These are phyloP conservation scores for Tubosaeta sp. DNA, from an alignment of 768 basidiomycete genomes.

Conservation along the genomic window DNA sequence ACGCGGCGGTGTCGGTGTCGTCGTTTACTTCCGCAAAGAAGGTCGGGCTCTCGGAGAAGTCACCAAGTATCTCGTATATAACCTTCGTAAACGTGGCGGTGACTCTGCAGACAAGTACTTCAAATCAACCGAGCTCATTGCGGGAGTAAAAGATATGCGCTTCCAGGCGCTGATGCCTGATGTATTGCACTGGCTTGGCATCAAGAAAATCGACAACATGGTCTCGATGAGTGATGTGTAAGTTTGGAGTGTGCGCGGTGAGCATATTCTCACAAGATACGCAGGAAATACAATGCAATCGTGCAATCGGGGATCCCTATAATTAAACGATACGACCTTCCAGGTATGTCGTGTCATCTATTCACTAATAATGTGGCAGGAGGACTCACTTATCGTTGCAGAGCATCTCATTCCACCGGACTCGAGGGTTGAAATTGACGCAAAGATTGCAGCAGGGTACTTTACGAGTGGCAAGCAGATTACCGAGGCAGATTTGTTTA, in stretches of 20 bases:
- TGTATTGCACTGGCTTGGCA: conserved; percentile 91
- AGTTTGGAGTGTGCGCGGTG: conserved; percentile 9
- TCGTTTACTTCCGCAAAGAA: conserved; percentile 94
- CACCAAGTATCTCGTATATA: conserved; percentile 94
- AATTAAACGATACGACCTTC: conserved; percentile 78
- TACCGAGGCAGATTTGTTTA: conserved; percentile 72
- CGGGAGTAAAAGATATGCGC: conserved; percentile 95
- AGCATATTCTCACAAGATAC: neutral
- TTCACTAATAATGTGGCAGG: neutral
- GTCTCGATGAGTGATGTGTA: conserved; percentile 85
- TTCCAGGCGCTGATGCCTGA: conserved; percentile 96
- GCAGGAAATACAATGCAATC: conserved; percentile 92
- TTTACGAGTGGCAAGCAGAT: conserved; percentile 78
- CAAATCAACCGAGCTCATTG: conserved; percentile 87
- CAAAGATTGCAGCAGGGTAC: conserved; percentile 94
- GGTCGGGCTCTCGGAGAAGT: conserved; percentile 93
- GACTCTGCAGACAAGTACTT: conserved; percentile 94
- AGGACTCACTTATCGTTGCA: conserved; percentile 14
- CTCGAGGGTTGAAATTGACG: conserved; percentile 91
- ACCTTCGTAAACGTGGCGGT: conserved; percentile 90
- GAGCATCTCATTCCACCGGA: conserved; percentile 89
- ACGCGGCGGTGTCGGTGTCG: conserved; percentile 84
- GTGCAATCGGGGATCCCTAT: conserved; percentile 86
- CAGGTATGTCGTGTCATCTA: conserved; percentile 41
- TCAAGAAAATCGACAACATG: conserved; percentile 86